phyloP scores from a whole-genome alignment of 108 stramenopile species.

The Nannochloropsis gaditana region DNA sequence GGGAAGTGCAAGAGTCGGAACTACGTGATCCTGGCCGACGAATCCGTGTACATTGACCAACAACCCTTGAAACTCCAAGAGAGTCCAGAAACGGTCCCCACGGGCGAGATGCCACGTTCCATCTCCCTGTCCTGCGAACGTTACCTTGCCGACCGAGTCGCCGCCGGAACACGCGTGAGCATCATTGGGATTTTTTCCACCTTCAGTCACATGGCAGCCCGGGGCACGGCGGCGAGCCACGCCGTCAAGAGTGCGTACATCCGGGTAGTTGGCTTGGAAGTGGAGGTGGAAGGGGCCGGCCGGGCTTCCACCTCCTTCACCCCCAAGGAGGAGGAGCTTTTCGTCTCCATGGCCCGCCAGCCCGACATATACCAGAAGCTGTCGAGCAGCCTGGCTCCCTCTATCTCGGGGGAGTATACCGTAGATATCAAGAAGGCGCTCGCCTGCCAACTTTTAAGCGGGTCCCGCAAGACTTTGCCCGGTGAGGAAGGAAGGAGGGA shows the following conservation, averaged over 20 bases:
- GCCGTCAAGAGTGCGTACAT: conserved; percentile 59
- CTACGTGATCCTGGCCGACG: conserved; percentile 85
- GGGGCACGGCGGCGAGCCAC: conserved; percentile 37
- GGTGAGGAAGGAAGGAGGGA: not conserved
- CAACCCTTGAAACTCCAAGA: conserved; percentile 97
- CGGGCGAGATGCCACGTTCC: conserved; percentile 85
- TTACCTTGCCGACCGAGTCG: conserved; percentile 77
- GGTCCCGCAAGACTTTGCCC: conserved; percentile 30
- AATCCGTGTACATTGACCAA: conserved; percentile 81
- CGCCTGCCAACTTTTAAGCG: conserved; percentile 82
- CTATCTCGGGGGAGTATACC: conserved; percentile 90
- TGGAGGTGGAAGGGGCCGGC: conserved; percentile 70
- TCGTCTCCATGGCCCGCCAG: conserved; percentile 64
- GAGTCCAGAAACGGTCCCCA: conserved; percentile 63
- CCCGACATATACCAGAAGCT: conserved; percentile 84
- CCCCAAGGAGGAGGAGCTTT: conserved; percentile 90
- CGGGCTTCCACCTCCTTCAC: conserved; percentile 65
- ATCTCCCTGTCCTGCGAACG: conserved; percentile 85
- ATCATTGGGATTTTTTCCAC: conserved; percentile 83
- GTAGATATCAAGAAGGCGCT: conserved; percentile 95
- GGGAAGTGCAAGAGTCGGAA: conserved; percentile 57
- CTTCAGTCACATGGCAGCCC: conserved; percentile 31
- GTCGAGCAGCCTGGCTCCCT: conserved; percentile 75
- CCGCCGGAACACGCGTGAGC: conserved; percentile 85
- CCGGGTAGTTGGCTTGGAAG: conserved; percentile 80